Percentiles rank a stretch among this genome's conserved stretches.
These are phyloP conservation scores for Cucurbita argyrosperma DNA, from an alignment of 306 rosid species.

Conservation along the genomic window DNA sequence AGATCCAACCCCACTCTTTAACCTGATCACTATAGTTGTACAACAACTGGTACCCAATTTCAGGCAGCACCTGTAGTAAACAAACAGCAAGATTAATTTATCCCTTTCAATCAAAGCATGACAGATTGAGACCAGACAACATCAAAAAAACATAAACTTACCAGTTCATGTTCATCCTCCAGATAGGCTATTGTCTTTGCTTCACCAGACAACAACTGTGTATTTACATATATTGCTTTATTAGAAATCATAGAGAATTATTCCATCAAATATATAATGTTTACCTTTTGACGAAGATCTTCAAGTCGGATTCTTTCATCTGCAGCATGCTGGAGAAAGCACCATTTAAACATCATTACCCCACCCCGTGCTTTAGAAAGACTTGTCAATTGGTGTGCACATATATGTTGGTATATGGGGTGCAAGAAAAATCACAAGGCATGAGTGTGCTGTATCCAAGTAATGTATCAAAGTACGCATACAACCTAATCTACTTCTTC, in stretches of 20 bases:
- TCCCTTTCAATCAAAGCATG: not conserved
- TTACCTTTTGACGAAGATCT: constrained; percentile 82
- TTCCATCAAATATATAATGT: constrained; percentile 6
- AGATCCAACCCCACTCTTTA: constrained; percentile 90
- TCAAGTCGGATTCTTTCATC: constrained; percentile 88
- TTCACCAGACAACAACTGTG: constrained; percentile 73
- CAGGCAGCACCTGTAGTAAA: constrained; percentile 53
- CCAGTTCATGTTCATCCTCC: constrained; percentile 72
- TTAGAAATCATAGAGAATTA: constrained; percentile 12
- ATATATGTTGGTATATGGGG: not conserved
- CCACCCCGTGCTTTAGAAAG: not conserved
- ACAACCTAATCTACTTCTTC: not conserved
- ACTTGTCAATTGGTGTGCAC: not conserved
- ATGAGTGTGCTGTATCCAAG: not conserved
- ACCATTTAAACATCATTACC: not conserved
- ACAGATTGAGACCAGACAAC: not conserved
- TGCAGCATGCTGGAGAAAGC: constrained; percentile 69
- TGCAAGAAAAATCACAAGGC: not conserved
- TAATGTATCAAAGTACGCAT: not conserved
- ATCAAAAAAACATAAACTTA: constrained; percentile 17
- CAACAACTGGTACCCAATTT: constrained; percentile 71
- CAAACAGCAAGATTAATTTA: constrained; percentile 11
- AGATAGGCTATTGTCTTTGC: constrained; percentile 51
- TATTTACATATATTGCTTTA: constrained; percentile 5
- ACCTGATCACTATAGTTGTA: constrained; percentile 49